A percentile compares a stretch with the other conserved stretches of the same genome.
Evolutionary conservation across 495 filamentous ascomycete species (phyloP).

Genomic region (Talaromyces nanjingensis): DNA sequence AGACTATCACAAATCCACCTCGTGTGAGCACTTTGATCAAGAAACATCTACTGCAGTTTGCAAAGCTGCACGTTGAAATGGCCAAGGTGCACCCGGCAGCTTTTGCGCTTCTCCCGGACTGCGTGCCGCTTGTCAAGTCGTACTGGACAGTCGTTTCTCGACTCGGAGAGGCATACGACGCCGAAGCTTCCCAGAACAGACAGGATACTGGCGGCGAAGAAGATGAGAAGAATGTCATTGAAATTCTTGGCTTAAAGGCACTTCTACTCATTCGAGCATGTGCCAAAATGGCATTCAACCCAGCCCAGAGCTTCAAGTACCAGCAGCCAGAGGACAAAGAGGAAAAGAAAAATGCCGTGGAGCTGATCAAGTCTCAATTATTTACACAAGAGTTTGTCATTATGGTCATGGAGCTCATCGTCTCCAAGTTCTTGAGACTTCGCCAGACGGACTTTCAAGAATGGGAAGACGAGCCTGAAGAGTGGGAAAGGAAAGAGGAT

Average conservation of each 20-base stretch:
- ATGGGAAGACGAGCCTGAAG: constrained; percentile 88
- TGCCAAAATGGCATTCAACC: constrained; percentile 73
- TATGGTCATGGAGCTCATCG: constrained; percentile 72
- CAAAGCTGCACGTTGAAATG: constrained; percentile 89
- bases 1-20: constrained; percentile 17
- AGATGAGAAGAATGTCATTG: constrained; percentile 55
- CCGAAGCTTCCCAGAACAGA: not conserved
- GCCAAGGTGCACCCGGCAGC: constrained; percentile 64
- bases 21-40: constrained; percentile 49
- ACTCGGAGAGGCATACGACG: constrained; percentile 62
- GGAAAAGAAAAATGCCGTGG: constrained; percentile 57
- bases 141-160: constrained; percentile 78
- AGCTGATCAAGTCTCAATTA: constrained; percentile 60
- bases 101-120: constrained; percentile 74
- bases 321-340: constrained; percentile 61
- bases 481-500: constrained; percentile 84
- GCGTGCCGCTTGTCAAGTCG: constrained; percentile 61
- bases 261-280: constrained; percentile 79
- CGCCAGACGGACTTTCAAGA: constrained; percentile 75
- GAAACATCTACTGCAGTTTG: constrained; percentile 80
- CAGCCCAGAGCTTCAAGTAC: constrained; percentile 74
- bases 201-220: constrained; percentile 14
- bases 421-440: constrained; percentile 84
- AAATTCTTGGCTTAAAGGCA: constrained; percentile 72
- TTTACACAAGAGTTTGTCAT: constrained; percentile 67